Evolutionary conservation across 768 basidiomycete species (phyloP).

Genomic region (Tephrocybe sp.): DNA sequence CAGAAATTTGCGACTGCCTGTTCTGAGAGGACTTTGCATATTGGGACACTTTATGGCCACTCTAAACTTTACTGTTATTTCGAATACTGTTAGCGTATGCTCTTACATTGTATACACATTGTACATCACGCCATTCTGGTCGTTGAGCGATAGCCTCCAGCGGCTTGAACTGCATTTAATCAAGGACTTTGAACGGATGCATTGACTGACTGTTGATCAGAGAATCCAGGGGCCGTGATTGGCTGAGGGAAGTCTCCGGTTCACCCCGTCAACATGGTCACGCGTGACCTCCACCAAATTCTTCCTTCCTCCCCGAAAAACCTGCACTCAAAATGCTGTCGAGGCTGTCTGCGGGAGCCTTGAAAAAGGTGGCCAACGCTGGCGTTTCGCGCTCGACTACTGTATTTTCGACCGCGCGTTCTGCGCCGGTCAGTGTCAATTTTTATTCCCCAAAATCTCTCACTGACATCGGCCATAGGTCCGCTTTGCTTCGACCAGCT

Average conservation of each 20-base stretch:
- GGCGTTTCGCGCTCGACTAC: constrained; percentile 44
- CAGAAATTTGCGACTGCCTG: constrained; percentile 76
- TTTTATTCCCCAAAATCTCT: constrained; percentile 14
- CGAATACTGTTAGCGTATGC: constrained; percentile 7
- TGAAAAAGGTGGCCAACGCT: constrained; percentile 53
- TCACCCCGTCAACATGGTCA: constrained; percentile 43
- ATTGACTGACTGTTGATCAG: constrained; percentile 4
- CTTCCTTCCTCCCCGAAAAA: constrained; percentile 41
- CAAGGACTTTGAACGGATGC: no score
- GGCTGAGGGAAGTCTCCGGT: constrained; percentile 39
- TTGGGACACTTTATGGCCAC: constrained; percentile 7
- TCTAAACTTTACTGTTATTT: constrained; percentile 10
- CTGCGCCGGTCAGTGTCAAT: constrained; percentile 43
- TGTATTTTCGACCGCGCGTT: constrained; percentile 41
- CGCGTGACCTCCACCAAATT: constrained; percentile 42
- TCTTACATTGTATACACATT: neutral
- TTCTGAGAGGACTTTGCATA: constrained; percentile 34
- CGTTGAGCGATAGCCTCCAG: neutral
- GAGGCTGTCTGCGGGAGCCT: constrained; percentile 74
- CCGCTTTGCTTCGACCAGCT: constrained; percentile 69
- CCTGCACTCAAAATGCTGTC: constrained; percentile 70
- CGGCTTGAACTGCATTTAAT: no score
- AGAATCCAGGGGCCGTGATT: constrained; percentile 30
- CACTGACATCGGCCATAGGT: constrained; percentile 38
- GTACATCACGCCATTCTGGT: neutral